Evolutionary conservation across 2,329 filamentous ascomycete species (phyloP).

Genomic region (Acrocalymma vagum): DNA sequence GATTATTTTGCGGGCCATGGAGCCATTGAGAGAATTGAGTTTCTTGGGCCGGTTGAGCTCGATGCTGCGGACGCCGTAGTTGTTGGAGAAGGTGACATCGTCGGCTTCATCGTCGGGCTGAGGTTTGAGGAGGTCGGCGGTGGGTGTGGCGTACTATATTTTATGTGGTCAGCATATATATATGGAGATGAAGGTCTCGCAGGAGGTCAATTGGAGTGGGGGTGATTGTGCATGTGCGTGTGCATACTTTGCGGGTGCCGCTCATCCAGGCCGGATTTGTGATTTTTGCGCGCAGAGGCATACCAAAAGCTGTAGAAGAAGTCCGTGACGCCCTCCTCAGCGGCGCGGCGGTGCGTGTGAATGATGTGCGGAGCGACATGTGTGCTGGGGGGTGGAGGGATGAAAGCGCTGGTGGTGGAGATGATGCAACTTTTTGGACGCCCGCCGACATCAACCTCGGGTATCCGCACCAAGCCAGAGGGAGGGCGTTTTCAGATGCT

Average conservation of each 20-base stretch:
- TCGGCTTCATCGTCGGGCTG: constrained; percentile 76
- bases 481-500: constrained; percentile 12
- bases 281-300: constrained; percentile 85
- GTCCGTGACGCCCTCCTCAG: constrained; percentile 48
- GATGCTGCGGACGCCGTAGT: constrained; percentile 89
- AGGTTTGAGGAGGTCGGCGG: constrained; percentile 56
- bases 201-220: no score
- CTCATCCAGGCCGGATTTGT: constrained; percentile 64
- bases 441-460: constrained; percentile 46
- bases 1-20: constrained; percentile 94
- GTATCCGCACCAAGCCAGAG: constrained; percentile 32
- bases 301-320: constrained; percentile 50
- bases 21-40: constrained; percentile 89
- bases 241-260: constrained; percentile 60
- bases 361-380: constrained; percentile 57
- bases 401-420: no score
- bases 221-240: no score
- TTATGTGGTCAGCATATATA: constrained; percentile 18
- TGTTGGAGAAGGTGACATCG: constrained; percentile 90
- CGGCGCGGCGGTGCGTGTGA: constrained; percentile 50
- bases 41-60: constrained; percentile 94
- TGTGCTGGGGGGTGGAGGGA: constrained; percentile 22
- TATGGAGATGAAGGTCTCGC: neutral
- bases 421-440: constrained; percentile 40
- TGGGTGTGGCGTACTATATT: constrained; percentile 47